These are phyloP conservation scores for Hyaloscypha variabilis DNA, from an alignment of 495 filamentous ascomycete species.

Conservation along the genomic window DNA sequence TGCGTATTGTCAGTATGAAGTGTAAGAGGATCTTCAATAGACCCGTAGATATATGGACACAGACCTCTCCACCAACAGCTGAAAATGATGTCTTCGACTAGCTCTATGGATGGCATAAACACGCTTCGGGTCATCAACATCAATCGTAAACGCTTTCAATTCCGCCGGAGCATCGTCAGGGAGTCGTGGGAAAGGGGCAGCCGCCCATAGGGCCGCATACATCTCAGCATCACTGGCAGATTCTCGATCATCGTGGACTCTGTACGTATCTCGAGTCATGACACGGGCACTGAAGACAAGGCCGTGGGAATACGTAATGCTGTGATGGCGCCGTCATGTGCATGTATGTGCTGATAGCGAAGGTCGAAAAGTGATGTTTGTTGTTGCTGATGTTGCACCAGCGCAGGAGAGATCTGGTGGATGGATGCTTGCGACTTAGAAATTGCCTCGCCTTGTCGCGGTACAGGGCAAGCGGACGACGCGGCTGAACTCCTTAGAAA, in stretches of 20 bases:
- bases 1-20: slow-evolving; percentile 37
- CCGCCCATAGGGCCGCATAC: slow-evolving; percentile 52
- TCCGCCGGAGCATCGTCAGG: slow-evolving; percentile 54
- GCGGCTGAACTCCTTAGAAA: not conserved
- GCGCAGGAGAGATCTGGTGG: not conserved
- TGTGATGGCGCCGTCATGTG: not conserved
- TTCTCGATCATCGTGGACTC: slow-evolving; percentile 39
- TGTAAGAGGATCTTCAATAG: not conserved
- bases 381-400: not conserved
- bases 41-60: slow-evolving; percentile 25
- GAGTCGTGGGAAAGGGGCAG: slow-evolving; percentile 51
- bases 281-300: slow-evolving; percentile 37
- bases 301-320: not conserved
- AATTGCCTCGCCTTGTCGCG: not conserved
- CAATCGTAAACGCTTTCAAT: slow-evolving; percentile 48
- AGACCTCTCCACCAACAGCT: slow-evolving; percentile 55
- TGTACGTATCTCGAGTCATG: slow-evolving; percentile 54
- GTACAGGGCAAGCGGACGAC: not conserved
- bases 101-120: slow-evolving; percentile 55
- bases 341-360: not conserved
- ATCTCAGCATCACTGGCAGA: slow-evolving; percentile 30
- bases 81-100: slow-evolving; percentile 53
- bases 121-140: slow-evolving; percentile 54
- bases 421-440: too few species aligned
- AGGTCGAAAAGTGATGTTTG: not conserved